Percentiles rank a stretch among this genome's conserved stretches.
phyloP scores from a whole-genome alignment of 2,329 filamentous ascomycete genomes.

The Metarhizium sp. region DNA sequence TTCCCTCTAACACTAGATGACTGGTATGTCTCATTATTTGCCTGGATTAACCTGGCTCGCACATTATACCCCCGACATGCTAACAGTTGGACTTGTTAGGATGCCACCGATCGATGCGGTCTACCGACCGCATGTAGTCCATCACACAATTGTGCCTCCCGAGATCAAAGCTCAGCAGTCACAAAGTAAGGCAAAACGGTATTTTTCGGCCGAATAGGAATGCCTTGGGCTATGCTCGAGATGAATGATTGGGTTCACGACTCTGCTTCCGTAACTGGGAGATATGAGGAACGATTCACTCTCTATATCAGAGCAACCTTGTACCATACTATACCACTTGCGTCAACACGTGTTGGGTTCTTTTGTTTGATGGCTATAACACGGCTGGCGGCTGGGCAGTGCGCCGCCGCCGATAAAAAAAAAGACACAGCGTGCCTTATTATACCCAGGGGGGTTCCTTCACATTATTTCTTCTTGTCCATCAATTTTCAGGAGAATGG shows the following conservation, averaged over 20 bases:
- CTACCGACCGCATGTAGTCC: slow-evolving; percentile 85
- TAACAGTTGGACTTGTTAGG: slow-evolving; percentile 26
- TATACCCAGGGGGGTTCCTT: slow-evolving; percentile 6
- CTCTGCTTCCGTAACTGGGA: background rate
- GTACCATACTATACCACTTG: slow-evolving; percentile 1
- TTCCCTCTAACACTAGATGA: slow-evolving; percentile 87
- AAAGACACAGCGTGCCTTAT: slow-evolving; percentile 3
- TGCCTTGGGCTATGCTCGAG: background rate
- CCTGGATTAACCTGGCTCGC: background rate
- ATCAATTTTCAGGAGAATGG: background rate
- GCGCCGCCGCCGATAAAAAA: background rate
- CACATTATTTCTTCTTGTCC: background rate
- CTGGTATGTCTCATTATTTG: slow-evolving; percentile 41
- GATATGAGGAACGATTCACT: background rate
- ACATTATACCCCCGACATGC: background rate
- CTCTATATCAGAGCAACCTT: background rate
- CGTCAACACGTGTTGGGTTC: background rate
- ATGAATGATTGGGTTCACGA: background rate
- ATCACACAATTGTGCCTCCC: slow-evolving; percentile 67
- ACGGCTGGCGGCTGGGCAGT: slow-evolving; percentile 4
- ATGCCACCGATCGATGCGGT: slow-evolving; percentile 85
- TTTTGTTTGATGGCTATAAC: slow-evolving; percentile 1
- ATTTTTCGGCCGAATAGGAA: slow-evolving; percentile 56
- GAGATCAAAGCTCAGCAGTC: slow-evolving; percentile 62
- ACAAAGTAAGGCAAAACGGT: slow-evolving; percentile 58